phyloP scores from a whole-genome alignment of 345 rosid species.

The Psidium guajava region DNA sequence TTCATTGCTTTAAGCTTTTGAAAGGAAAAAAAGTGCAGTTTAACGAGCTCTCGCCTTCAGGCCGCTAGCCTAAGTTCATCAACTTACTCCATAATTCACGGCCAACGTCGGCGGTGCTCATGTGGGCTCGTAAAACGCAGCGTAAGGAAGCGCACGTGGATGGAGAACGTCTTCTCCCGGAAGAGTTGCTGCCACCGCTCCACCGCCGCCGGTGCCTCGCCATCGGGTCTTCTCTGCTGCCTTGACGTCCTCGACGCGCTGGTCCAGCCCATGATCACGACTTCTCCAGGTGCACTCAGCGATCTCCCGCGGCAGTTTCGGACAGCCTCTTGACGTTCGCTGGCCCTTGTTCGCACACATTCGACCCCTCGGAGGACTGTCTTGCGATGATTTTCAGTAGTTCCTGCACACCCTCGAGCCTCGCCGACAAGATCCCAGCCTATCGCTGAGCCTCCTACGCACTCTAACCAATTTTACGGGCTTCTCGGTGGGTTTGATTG shows the following conservation, averaged over 20 bases:
- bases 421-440: background rate
- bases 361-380: background rate
- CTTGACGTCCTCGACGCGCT: background rate
- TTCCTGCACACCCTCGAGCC: background rate
- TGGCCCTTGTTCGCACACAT: background rate
- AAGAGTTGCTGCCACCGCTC: background rate
- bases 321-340: background rate
- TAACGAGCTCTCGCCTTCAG: too few relatives aligned
- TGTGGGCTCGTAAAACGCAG: too few relatives aligned
- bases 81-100: too few relatives aligned
- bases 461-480: background rate
- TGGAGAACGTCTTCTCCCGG: background rate
- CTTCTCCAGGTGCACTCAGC: background rate
- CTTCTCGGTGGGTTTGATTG: background rate
- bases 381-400: background rate
- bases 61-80: too few relatives aligned
- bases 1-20: too few relatives aligned
- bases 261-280: background rate
- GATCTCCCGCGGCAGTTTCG: fast-evolving
- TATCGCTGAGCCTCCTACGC: background rate
- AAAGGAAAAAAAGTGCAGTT: too few relatives aligned
- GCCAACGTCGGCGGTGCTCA: too few relatives aligned
- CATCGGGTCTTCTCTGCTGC: background rate
- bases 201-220: background rate
- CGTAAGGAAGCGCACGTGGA: too few relatives aligned